Evolutionary conservation across 1,139 yeast species (phyloP).

Genomic region (Yamadazyma oceani): DNA sequence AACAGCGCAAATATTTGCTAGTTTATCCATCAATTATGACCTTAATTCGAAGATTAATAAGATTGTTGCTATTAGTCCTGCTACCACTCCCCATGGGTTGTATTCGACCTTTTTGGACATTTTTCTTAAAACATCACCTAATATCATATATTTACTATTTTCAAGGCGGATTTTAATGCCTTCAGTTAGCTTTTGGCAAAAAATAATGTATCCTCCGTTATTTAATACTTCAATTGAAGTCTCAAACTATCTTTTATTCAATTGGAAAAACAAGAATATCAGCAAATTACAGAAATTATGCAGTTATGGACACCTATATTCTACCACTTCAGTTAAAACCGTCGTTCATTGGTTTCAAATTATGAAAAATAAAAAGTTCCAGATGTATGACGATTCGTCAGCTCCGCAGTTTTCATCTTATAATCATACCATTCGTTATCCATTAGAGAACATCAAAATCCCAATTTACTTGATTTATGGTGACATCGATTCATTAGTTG

Average conservation of each 20-base stretch:
- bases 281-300: conserved; percentile 68
- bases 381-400: conserved; percentile 73
- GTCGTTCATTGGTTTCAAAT: conserved; percentile 98
- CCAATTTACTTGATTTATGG: conserved; percentile 84
- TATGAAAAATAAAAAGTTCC: conserved; percentile 74
- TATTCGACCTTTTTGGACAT: conserved; percentile 75
- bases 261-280: conserved; percentile 77
- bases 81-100: conserved; percentile 88
- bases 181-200: conserved; percentile 80
- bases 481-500: conserved; percentile 76
- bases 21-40: conserved; percentile 67
- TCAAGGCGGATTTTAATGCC: conserved; percentile 75
- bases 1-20: conserved; percentile 86
- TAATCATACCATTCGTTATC: conserved; percentile 44
- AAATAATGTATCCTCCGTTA: conserved; percentile 78
- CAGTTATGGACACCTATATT: conserved; percentile 80
- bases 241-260: conserved; percentile 65
- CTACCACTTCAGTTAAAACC: conserved; percentile 87
- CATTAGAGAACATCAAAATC: conserved; percentile 56
- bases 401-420: conserved; percentile 17
- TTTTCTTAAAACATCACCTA: conserved; percentile 76
- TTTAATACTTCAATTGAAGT: conserved; percentile 72
- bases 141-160: conserved; percentile 68
- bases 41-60: conserved; percentile 68
- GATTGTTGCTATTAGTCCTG: conserved; percentile 86